Conservation (phyloP, 768 basidiomycete genomes). For the Leucosporidium scottii region DNA sequence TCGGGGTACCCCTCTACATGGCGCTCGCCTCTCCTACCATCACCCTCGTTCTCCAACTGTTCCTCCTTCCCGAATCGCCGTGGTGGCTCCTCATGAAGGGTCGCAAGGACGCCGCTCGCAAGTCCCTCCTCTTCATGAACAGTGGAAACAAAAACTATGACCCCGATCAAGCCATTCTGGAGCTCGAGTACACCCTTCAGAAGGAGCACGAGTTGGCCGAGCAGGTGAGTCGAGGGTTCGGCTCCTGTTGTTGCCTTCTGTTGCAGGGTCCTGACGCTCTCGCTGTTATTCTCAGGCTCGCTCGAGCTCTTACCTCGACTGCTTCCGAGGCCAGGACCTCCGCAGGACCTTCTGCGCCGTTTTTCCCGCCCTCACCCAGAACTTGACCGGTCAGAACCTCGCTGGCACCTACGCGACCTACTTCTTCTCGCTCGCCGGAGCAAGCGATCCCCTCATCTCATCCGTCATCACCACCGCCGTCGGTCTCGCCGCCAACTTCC, state of each 20-base stretch:
- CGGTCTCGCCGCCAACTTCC: slow-evolving; percentile 21
- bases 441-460: slow-evolving; percentile 27
- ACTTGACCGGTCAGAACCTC: slow-evolving; percentile 30
- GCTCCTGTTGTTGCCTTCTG: background rate
- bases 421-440: slow-evolving; percentile 32
- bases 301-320: slow-evolving; percentile 17
- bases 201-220: slow-evolving; percentile 17
- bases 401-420: slow-evolving; percentile 21
- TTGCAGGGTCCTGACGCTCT: too few relatives aligned
- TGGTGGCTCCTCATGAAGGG: slow-evolving; percentile 31
- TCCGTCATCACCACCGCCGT: slow-evolving; percentile 25
- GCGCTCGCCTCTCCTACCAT: slow-evolving; percentile 25
- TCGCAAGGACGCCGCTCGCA: slow-evolving; percentile 8
- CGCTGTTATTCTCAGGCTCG: background rate
- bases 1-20: slow-evolving; percentile 27
- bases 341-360: slow-evolving; percentile 29
- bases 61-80: slow-evolving; percentile 30
- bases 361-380: slow-evolving; percentile 28
- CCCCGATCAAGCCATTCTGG: slow-evolving; percentile 5
- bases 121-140: slow-evolving; percentile 9
- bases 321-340: slow-evolving; percentile 20
- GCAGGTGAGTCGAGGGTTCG: background rate
- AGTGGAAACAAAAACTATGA: slow-evolving; percentile 2
- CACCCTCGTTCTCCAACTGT: slow-evolving; percentile 21
- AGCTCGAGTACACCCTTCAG: slow-evolving; percentile 21